These are phyloP conservation scores for Diaporthe sp. DNA, from an alignment of 2,329 filamentous ascomycete species.

Conservation along the genomic window DNA sequence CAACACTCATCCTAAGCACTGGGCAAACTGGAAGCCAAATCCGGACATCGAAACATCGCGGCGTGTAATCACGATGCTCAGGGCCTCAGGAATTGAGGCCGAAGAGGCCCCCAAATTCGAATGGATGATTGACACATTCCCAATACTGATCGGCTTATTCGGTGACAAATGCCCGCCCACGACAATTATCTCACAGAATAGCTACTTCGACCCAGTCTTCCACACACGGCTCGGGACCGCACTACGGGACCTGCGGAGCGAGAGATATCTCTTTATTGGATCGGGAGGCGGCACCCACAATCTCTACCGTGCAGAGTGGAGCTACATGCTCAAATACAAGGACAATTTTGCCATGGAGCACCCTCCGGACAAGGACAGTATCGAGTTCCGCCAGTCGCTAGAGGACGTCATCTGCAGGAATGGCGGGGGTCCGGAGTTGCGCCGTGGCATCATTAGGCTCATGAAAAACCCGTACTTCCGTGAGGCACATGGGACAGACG, in stretches of 20 bases:
- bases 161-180: neutral
- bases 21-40: neutral
- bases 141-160: neutral
- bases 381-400: neutral
- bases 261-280: neutral
- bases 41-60: neutral
- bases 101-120: neutral
- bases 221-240: neutral
- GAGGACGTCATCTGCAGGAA: neutral
- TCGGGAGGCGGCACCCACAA: neutral
- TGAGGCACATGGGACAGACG: neutral
- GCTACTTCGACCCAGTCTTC: neutral
- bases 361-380: neutral
- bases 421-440: neutral
- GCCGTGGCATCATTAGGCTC: neutral
- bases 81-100: neutral
- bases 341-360: neutral
- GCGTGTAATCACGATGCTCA: neutral
- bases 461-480: neutral
- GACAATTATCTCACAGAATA: neutral
- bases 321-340: neutral
- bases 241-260: neutral
- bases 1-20: neutral
- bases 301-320: neutral
- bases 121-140: neutral